These are phyloP conservation scores for Plasmodium blacklocki DNA, from an alignment of 169 alveolate species.

Conservation along the genomic window DNA sequence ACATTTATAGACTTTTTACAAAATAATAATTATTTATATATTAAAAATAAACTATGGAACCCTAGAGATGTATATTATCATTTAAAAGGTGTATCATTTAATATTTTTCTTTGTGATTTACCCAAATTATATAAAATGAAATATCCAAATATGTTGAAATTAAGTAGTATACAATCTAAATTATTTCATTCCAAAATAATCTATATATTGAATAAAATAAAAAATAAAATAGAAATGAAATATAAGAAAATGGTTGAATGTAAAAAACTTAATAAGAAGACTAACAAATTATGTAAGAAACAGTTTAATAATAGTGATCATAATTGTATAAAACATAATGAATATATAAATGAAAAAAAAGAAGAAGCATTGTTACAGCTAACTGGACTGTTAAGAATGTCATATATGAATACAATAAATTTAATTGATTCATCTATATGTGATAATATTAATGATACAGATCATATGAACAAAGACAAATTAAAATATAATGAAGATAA, in stretches of 20 bases:
- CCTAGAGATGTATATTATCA: constrained; percentile 18
- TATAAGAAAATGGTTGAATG: background rate
- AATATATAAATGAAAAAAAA: background rate
- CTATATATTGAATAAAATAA: constrained; percentile 16
- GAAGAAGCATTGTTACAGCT: constrained; percentile 20
- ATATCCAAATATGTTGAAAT: constrained; percentile 44
- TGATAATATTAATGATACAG: constrained; percentile 7
- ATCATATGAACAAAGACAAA: constrained; percentile 1
- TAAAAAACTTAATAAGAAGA: background rate
- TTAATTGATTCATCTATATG: constrained; percentile 47
- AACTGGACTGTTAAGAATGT: constrained; percentile 53
- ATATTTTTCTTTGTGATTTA: constrained; percentile 61
- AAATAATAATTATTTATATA: constrained; percentile 33
- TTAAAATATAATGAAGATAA: background rate
- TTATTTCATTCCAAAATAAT: constrained; percentile 49
- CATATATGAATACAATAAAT: constrained; percentile 60
- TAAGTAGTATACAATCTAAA: constrained; percentile 25
- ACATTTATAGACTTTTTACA: constrained; percentile 20
- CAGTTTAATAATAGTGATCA: too few relatives aligned
- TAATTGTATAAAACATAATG: too few relatives aligned
- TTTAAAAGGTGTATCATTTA: constrained; percentile 23
- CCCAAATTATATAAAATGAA: constrained; percentile 41
- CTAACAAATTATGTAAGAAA: background rate
- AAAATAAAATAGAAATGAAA: constrained; percentile 11
- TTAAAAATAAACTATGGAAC: constrained; percentile 69